Base-by-base conservation (phyloP, 805 yeast species). In the Diddensiella caesifluorescens region DNA sequence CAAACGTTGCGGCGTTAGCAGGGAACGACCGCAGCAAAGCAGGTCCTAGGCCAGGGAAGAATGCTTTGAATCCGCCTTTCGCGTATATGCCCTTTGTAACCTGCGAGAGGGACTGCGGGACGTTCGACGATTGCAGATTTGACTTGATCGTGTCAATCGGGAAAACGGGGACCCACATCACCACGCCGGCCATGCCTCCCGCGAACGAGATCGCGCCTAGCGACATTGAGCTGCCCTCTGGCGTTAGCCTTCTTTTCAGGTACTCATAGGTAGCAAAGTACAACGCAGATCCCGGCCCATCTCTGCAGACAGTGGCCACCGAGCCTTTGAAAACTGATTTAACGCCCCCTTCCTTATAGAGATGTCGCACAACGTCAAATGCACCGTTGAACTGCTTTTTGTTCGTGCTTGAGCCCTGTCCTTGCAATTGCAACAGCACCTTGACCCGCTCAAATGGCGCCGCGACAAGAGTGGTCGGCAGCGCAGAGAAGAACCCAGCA, bases 1-100 rank as follows among this genome's bases (percentile, higher is more conserved):
- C 74, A 68, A 90, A 90, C 2, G 97, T 89, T 5, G 98, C 97
- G n/a, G 98, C 98, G 64, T 92, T 90, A 18, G 97, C 97, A 2
- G 97, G 97, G 82, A 92, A 90, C 30, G 95, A 81, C 63, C 98
- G 76, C 20, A 87, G 77, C 57, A 90, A 68, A 2, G 97, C 97
- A 4, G 98, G 97, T 0, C 96, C 97, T 19, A 90, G 72, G 44
- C 98, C 98, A 2, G 97, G 97, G 85, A 89, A 90, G 67, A 90
- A 90, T 0, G 94, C 95, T 60, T 79, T 83, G 50, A 87, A 51
- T 20, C 97, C 97, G 18, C 89, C 90, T 48, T 75, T 75, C 4
- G 67, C 61, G 60, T 88, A 87, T 38, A 90, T 81, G 41, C 74
- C 68, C 44, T 68, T 67, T 5, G 95, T 76, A 26, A 87, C 88